These are phyloP conservation scores for Paxillus rubicundulus DNA, from an alignment of 768 basidiomycete genomes.

Conservation along the genomic window DNA sequence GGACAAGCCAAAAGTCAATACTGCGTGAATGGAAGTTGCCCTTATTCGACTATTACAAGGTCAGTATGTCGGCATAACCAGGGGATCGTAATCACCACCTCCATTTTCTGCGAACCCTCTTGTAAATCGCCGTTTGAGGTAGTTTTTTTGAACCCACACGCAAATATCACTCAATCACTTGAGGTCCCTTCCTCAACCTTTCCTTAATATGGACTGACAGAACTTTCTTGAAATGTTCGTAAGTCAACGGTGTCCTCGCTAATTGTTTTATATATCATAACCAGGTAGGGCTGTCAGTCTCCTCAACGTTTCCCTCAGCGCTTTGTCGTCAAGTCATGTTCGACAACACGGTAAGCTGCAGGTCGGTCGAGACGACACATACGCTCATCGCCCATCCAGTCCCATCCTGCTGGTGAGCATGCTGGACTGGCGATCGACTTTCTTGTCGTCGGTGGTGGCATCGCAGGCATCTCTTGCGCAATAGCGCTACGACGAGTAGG, in stretches of 20 bases:
- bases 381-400: slow-evolving; percentile 9
- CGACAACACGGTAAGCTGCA: slow-evolving; percentile 8
- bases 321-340: slow-evolving; percentile 10
- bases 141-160: too few relatives aligned
- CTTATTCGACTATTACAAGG: too few relatives aligned
- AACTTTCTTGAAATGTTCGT: neutral
- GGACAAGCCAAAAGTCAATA: too few relatives aligned
- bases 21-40: too few relatives aligned
- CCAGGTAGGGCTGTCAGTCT: too few relatives aligned
- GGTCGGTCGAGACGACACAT: neutral
- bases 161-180: too few relatives aligned
- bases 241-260: too few relatives aligned
- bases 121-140: neutral
- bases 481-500: slow-evolving; percentile 54
- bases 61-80: too few relatives aligned
- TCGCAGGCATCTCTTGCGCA: slow-evolving; percentile 57
- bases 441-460: slow-evolving; percentile 49
- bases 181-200: neutral
- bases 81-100: neutral
- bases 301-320: too few relatives aligned
- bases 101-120: neutral
- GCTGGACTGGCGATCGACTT: slow-evolving; percentile 34
- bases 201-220: neutral
- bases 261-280: too few relatives aligned
- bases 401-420: slow-evolving; percentile 9